Percentiles rank a stretch among this genome's conserved stretches.
These are phyloP conservation scores for Saccharum officinarum DNA, from an alignment of 176 grass and related monocot species.

Conservation along the genomic window DNA sequence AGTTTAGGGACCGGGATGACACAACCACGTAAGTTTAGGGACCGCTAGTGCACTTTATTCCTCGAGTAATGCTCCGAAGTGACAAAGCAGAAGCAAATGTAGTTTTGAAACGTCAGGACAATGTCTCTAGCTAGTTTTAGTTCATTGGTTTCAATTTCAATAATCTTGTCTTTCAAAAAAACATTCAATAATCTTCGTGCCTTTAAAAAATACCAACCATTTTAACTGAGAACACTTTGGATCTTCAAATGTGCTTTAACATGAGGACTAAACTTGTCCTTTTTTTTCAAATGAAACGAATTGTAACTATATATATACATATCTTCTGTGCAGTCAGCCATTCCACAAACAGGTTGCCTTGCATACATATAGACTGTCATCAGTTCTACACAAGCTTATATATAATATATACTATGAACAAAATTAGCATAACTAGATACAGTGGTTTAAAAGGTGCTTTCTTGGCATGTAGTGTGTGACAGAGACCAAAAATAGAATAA, in stretches of 20 bases:
- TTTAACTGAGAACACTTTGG: background rate
- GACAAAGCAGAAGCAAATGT: background rate
- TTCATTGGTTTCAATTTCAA: background rate
- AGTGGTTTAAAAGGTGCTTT: constrained; percentile 11
- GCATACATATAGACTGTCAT: background rate
- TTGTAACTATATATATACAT: background rate
- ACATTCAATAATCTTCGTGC: background rate
- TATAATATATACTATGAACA: background rate
- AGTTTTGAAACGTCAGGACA: background rate
- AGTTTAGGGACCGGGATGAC: too few relatives aligned
- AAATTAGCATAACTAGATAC: background rate
- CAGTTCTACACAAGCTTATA: background rate
- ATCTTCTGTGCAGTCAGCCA: background rate
- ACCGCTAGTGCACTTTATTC: too few relatives aligned
- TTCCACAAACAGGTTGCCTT: too few relatives aligned
- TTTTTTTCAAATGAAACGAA: background rate
- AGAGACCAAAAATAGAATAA: background rate
- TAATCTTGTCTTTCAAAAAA: background rate
- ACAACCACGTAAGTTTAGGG: too few relatives aligned
- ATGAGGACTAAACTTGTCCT: background rate
- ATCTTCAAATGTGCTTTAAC: background rate
- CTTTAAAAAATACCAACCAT: background rate
- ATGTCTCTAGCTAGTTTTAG: background rate
- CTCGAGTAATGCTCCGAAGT: background rate
- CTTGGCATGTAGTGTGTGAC: background rate